Percentiles rank a stretch among this genome's conserved stretches.
These are phyloP conservation scores for Diaporthe citrichinensis DNA, from an alignment of 2,329 filamentous ascomycete genomes.

Conservation along the genomic window DNA sequence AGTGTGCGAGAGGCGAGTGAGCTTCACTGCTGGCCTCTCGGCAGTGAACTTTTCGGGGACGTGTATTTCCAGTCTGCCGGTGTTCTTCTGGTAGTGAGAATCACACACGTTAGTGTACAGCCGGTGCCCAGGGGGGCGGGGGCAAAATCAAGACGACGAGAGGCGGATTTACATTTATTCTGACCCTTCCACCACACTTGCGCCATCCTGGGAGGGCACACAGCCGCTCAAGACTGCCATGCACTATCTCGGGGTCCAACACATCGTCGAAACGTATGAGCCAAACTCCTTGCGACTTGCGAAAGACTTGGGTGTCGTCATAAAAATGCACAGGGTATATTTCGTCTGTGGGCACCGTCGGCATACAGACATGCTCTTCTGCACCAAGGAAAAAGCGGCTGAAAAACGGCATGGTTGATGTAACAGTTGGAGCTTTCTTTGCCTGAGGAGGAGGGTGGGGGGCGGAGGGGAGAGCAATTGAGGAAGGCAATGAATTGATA, in stretches of 20 bases:
- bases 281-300: conserved; percentile 45
- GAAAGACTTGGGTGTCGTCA: conserved; percentile 46
- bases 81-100: conserved; percentile 36
- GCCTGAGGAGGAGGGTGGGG: not conserved
- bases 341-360: conserved; percentile 21
- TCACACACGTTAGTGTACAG: not conserved
- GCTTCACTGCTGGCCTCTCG: conserved; percentile 51
- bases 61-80: conserved; percentile 57
- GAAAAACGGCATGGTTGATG: not conserved
- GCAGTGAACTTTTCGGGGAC: conserved; percentile 53
- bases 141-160: not conserved
- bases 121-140: not conserved
- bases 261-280: conserved; percentile 49
- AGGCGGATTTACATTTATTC: conserved; percentile 43
- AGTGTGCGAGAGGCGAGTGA: conserved; percentile 49
- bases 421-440: not conserved
- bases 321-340: conserved; percentile 47
- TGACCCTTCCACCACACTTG: conserved; percentile 47
- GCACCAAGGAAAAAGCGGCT: not conserved
- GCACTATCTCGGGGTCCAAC: conserved; percentile 44
- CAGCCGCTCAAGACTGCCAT: conserved; percentile 36
- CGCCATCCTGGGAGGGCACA: conserved; percentile 44
- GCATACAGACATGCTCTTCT: not conserved
- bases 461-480: not conserved
- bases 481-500: not conserved